Conservation (phyloP, 2,329 filamentous ascomycete species). For the Incumbomyces delicatus region DNA sequence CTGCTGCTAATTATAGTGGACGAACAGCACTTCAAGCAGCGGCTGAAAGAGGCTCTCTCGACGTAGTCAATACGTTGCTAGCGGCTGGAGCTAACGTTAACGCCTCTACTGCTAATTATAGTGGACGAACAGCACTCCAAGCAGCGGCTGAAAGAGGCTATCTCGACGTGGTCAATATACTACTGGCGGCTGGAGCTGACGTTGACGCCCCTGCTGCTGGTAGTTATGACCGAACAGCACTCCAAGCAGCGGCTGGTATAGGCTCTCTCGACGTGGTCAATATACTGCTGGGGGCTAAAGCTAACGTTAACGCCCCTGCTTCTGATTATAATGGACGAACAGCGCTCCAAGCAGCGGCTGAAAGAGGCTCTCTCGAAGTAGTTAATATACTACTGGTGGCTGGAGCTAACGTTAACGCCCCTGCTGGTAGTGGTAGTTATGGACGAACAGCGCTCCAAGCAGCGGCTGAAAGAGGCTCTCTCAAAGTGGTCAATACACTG, state of each 20-base stretch:
- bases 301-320: constrained; percentile 6
- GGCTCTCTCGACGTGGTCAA: too few species aligned
- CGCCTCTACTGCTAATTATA: neutral
- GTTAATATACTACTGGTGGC: constrained; percentile 7
- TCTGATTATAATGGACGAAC: neutral
- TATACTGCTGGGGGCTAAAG: too few species aligned
- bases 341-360: neutral
- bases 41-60: constrained; percentile 1
- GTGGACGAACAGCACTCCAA: neutral
- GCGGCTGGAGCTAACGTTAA: constrained; percentile 9
- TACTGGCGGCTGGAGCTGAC: too few species aligned
- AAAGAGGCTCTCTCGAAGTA: neutral
- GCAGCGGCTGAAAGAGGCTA: neutral
- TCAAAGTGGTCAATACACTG: neutral
- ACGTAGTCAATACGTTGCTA: constrained; percentile 12
- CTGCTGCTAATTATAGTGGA: neutral
- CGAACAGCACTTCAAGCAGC: neutral
- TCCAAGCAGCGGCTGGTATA: too few species aligned
- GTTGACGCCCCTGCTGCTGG: too few species aligned
- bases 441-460: neutral
- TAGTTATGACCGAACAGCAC: too few species aligned
- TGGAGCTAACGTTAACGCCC: constrained; percentile 4
- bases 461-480: neutral
- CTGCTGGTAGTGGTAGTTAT: neutral
- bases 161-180: constrained; percentile 10